A percentile compares a stretch with the other conserved stretches of the same genome.
These are phyloP conservation scores for Oryza glaberrima DNA, from an alignment of 176 grass and related monocot species.

Conservation along the genomic window DNA sequence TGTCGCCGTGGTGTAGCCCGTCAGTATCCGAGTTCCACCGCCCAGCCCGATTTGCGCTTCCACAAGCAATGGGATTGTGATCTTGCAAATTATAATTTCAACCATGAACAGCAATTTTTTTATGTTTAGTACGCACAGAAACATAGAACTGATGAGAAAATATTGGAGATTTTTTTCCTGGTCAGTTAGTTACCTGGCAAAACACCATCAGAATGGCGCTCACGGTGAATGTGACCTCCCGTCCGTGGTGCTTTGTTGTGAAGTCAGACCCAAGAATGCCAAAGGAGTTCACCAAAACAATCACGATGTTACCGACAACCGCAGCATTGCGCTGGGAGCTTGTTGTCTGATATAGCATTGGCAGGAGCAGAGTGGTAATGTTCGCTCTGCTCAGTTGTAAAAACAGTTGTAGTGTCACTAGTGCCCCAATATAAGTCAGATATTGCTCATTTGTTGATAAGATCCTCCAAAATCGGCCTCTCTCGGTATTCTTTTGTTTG, in stretches of 20 bases:
- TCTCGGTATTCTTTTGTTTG: not conserved
- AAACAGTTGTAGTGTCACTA: constrained; percentile 44
- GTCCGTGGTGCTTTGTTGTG: constrained; percentile 35
- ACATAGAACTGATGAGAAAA: not conserved
- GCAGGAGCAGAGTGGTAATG: constrained; percentile 36
- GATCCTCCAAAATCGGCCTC: constrained; percentile 31
- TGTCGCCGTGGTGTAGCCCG: constrained; percentile 25
- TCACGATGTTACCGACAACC: constrained; percentile 31
- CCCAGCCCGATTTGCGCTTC: constrained; percentile 39
- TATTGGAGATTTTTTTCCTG: not conserved
- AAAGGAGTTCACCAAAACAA: constrained; percentile 44
- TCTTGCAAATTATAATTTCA: constrained; percentile 32
- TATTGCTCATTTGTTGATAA: constrained; percentile 41
- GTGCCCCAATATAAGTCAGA: constrained; percentile 29
- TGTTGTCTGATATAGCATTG: constrained; percentile 44
- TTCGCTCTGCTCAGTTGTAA: constrained; percentile 39
- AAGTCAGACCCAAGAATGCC: constrained; percentile 50
- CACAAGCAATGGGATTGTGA: constrained; percentile 40
- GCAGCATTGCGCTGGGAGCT: constrained; percentile 38
- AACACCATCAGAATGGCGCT: constrained; percentile 39
- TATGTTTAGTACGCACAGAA: not conserved
- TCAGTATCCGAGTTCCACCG: constrained; percentile 37
- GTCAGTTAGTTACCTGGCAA: constrained; percentile 49
- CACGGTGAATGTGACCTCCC: constrained; percentile 30
- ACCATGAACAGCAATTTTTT: not conserved